A percentile compares a stretch with the other conserved stretches of the same genome.
Conservation (phyloP, 495 filamentous ascomycete genomes). For the Elasticomyces elasticus region DNA sequence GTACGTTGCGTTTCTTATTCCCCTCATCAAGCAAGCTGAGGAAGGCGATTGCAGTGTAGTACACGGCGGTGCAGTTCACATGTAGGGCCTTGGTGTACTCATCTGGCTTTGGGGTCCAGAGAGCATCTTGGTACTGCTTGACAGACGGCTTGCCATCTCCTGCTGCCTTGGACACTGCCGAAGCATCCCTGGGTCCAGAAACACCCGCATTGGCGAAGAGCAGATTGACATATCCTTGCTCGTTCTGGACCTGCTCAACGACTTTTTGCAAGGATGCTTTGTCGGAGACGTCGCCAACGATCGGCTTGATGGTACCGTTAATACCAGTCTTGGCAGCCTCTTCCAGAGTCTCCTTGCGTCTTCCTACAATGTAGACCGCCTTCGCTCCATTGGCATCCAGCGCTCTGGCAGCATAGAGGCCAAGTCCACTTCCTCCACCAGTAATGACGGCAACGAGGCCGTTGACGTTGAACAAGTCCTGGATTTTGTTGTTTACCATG, state of each 20-base stretch:
- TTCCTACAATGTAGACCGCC: conserved; percentile 60
- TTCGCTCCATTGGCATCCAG: conserved; percentile 54
- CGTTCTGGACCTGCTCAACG: conserved; percentile 29
- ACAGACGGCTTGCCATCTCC: conserved; percentile 5
- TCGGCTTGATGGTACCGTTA: conserved; percentile 32
- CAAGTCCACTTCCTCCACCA: conserved; percentile 54
- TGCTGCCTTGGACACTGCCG: neutral
- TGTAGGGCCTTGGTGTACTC: conserved; percentile 22
- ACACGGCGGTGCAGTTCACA: conserved; percentile 34
- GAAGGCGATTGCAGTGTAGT: conserved; percentile 38
- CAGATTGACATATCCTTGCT: conserved; percentile 34
- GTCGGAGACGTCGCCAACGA: conserved; percentile 37
- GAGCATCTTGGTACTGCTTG: conserved; percentile 17
- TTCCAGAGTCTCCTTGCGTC: conserved; percentile 35
- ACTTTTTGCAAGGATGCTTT: conserved; percentile 30
- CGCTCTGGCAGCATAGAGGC: conserved; percentile 52
- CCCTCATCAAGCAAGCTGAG: conserved; percentile 36
- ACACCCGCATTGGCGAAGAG: conserved; percentile 25
- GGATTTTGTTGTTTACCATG: conserved; percentile 12
- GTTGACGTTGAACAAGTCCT: conserved; percentile 12
- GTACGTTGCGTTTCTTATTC: conserved; percentile 27
- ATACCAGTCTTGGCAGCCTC: conserved; percentile 15
- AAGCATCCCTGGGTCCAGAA: conserved; percentile 12
- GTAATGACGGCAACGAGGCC: conserved; percentile 46
- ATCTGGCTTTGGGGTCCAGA: conserved; percentile 18